Percentiles rank a stretch among this genome's conserved stretches.
Evolutionary conservation across 2,329 filamentous ascomycete species (phyloP).

Genomic region (Penicillium sp.): DNA sequence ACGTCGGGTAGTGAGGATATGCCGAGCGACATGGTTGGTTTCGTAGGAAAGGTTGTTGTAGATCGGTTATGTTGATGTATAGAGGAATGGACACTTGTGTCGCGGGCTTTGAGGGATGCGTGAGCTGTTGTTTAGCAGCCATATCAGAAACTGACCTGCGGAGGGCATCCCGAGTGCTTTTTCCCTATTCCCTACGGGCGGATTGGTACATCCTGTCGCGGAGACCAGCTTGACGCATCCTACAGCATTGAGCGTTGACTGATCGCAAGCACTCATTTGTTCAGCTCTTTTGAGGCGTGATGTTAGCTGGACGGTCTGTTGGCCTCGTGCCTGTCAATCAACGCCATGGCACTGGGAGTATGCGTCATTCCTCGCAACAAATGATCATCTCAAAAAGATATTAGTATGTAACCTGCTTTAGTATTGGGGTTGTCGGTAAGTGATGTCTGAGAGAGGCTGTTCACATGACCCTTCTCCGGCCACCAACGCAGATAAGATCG

Average conservation of each 20-base stretch:
- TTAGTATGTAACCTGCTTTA: background rate
- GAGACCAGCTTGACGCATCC: background rate
- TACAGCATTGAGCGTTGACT: background rate
- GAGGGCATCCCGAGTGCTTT: background rate
- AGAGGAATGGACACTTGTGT: background rate
- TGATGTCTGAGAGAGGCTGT: background rate
- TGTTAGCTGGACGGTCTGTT: background rate
- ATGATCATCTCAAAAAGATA: background rate
- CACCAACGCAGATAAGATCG: slow-evolving; percentile 3
- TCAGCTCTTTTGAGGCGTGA: background rate
- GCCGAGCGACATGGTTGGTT: background rate
- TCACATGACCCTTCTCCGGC: background rate
- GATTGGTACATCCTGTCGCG: background rate
- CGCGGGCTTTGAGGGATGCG: background rate
- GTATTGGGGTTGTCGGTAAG: background rate
- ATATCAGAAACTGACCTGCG: background rate
- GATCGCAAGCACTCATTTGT: background rate
- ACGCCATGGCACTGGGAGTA: too few species aligned
- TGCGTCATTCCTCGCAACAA: background rate
- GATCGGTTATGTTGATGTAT: too few species aligned
- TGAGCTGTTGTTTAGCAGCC: background rate
- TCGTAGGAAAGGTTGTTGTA: background rate
- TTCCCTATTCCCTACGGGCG: background rate
- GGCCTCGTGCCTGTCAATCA: too few species aligned
- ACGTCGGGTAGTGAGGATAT: background rate